A percentile compares a stretch with the other conserved stretches of the same genome.
Conservation (phyloP, 2,329 filamentous ascomycete species). For the Raffaelea deltoideospora region DNA sequence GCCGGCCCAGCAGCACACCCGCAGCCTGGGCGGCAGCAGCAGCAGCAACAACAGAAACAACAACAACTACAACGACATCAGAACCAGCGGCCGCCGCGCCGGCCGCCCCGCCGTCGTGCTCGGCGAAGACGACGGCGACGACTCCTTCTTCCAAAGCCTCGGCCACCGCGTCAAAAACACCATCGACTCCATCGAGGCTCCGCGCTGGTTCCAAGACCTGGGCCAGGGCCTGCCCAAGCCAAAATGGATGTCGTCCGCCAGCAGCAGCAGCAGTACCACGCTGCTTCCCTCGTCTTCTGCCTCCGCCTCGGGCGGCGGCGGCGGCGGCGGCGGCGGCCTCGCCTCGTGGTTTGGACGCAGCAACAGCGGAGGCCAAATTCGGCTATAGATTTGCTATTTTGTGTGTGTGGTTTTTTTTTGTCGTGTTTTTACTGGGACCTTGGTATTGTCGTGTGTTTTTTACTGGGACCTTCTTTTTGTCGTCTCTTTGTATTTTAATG, state of each 20-base stretch:
- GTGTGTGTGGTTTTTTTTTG: no score
- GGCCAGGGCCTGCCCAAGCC: slow-evolving; percentile 57
- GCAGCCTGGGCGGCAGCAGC: slow-evolving; percentile 15
- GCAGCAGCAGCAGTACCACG: slow-evolving; percentile 21
- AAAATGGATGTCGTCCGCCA: slow-evolving; percentile 61
- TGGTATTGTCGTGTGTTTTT: no score
- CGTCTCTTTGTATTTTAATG: no score
- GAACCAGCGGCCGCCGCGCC: neutral
- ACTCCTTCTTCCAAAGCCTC: slow-evolving; percentile 72
- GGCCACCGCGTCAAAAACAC: slow-evolving; percentile 84
- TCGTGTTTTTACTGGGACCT: no score
- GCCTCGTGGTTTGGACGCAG: slow-evolving; percentile 45
- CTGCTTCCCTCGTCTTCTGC: no score
- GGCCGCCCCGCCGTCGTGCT: slow-evolving; percentile 18
- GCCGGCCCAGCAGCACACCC: slow-evolving; percentile 7
- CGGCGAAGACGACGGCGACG: slow-evolving; percentile 59
- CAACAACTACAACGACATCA: no score
- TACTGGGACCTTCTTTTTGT: no score
- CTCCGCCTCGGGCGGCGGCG: neutral
- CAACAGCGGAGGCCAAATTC: no score
- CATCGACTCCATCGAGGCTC: slow-evolving; percentile 66
- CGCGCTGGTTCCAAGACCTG: slow-evolving; percentile 67
- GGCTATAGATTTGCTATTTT: no score
- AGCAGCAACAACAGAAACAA: slow-evolving; percentile 10
- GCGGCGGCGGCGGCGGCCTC: slow-evolving; percentile 18